Evolutionary conservation across 768 basidiomycete genomes (phyloP).

Genomic region (Lepiota venenata): DNA sequence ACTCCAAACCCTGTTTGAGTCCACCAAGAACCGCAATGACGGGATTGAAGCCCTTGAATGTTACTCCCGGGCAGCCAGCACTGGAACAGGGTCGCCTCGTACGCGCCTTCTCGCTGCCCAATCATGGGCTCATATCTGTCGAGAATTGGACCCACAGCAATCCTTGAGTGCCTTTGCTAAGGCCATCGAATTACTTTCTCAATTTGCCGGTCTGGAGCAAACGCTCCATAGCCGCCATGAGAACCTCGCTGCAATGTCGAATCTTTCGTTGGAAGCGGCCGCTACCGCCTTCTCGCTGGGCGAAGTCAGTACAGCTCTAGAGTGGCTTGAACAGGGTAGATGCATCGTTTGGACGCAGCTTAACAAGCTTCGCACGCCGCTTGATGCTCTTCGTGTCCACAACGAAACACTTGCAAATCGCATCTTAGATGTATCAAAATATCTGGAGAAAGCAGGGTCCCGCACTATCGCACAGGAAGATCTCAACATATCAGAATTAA

Average conservation of each 20-base stretch:
- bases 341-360: constrained; percentile 20
- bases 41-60: not conserved
- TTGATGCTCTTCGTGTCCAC: constrained; percentile 14
- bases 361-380: constrained; percentile 16
- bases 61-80: not conserved
- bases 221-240: not conserved
- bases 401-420: constrained; percentile 19
- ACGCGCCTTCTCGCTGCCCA: not conserved
- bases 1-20: constrained; percentile 5
- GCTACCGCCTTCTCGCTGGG: not conserved
- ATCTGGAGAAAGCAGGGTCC: not conserved
- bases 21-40: not conserved
- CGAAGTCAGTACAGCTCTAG: constrained; percentile 3
- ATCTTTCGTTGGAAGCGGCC: not conserved
- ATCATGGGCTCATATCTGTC: not conserved
- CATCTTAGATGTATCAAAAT: not conserved
- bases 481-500: not conserved
- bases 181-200: not conserved
- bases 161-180: not conserved
- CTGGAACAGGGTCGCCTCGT: not conserved
- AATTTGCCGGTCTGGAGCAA: not conserved
- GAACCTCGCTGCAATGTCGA: not conserved
- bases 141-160: not conserved
- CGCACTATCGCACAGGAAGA: not conserved
- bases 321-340: constrained; percentile 15